Percentiles rank a stretch among this genome's conserved stretches.
Evolutionary conservation across 2,329 filamentous ascomycete genomes (phyloP).

Genomic region (Ambrosiella beaveri): DNA sequence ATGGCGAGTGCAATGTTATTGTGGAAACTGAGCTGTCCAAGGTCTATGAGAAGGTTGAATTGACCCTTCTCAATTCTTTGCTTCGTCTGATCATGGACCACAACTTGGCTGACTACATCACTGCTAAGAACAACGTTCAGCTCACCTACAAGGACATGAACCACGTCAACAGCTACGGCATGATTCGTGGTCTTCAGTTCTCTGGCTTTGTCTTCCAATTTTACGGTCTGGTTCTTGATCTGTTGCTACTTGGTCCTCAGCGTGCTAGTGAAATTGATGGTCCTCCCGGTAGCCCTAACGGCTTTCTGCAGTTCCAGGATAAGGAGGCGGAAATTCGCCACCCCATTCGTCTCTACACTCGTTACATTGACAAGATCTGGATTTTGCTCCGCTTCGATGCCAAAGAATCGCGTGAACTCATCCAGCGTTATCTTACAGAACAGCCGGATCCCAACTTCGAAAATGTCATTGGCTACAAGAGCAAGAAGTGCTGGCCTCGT

Average conservation of each 20-base stretch:
- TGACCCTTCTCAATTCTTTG: slow-evolving; percentile 85
- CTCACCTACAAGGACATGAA: slow-evolving; percentile 99
- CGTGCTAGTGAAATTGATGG: slow-evolving; percentile 96
- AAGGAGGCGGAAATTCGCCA: slow-evolving; percentile 81
- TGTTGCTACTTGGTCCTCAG: slow-evolving; percentile 79
- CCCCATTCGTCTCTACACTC: slow-evolving; percentile 90
- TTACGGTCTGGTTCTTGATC: slow-evolving; percentile 88
- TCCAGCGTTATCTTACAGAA: slow-evolving; percentile 93
- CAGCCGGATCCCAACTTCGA: slow-evolving; percentile 98
- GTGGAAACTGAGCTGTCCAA: slow-evolving; percentile 98
- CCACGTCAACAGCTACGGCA: slow-evolving; percentile 94
- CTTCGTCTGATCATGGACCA: slow-evolving; percentile 97
- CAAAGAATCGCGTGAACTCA: slow-evolving; percentile 87
- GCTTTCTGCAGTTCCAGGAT: slow-evolving; percentile 94
- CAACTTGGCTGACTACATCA: slow-evolving; percentile 97
- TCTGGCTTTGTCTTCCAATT: slow-evolving; percentile 98
- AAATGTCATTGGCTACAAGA: slow-evolving; percentile 96
- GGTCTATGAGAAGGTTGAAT: slow-evolving; percentile 97
- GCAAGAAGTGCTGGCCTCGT: slow-evolving; percentile 98
- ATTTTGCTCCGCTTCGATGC: slow-evolving; percentile 88
- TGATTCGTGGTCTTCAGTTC: slow-evolving; percentile 96
- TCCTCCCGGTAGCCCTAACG: slow-evolving; percentile 82
- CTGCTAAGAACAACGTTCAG: slow-evolving; percentile 97
- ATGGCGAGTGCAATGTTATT: slow-evolving; percentile 96
- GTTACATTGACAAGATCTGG: slow-evolving; percentile 98